Conservation (phyloP, 208 protist species). For the Crithidia bombi region DNA sequence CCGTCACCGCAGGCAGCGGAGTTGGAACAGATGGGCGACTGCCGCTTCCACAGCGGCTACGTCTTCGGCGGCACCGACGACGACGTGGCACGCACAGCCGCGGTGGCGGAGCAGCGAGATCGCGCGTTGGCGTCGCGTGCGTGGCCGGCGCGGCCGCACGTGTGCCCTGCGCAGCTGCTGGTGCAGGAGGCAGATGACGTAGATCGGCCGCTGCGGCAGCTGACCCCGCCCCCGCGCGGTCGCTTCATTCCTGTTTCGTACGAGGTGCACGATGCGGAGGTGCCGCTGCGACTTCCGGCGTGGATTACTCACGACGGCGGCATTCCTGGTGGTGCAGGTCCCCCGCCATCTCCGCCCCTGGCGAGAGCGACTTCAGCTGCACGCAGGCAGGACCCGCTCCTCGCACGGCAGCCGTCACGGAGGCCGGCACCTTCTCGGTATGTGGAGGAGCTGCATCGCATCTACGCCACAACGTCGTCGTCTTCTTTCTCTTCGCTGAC, state of each 20-base stretch:
- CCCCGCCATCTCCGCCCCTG: no score
- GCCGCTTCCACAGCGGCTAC: slow-evolving; percentile 49
- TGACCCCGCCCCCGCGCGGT: slow-evolving; percentile 23
- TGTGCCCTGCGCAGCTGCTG: slow-evolving; percentile 16
- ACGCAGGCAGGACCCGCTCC: not conserved
- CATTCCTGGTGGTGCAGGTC: no score
- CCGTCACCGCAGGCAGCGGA: slow-evolving; percentile 32
- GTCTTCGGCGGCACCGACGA: slow-evolving; percentile 32
- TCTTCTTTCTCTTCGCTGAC: not conserved
- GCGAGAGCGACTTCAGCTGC: not conserved
- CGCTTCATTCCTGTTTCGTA: slow-evolving; percentile 28
- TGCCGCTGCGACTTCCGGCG: not conserved
- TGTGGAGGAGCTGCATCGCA: not conserved
- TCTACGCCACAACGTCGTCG: no score
- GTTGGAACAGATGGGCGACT: slow-evolving; percentile 43
- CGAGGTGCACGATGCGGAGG: slow-evolving; percentile 3
- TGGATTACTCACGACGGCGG: not conserved
- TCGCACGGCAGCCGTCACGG: not conserved
- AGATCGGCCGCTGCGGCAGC: slow-evolving; percentile 28
- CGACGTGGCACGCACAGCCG: not conserved
- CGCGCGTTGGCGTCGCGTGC: slow-evolving; percentile 14
- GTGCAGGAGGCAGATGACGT: slow-evolving; percentile 21
- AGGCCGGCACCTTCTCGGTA: not conserved
- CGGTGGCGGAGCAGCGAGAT: slow-evolving; percentile 32
- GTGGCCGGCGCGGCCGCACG: slow-evolving; percentile 26